Evolutionary conservation across 768 basidiomycete species (phyloP).

Genomic region (Amanita pseudoporphyria): DNA sequence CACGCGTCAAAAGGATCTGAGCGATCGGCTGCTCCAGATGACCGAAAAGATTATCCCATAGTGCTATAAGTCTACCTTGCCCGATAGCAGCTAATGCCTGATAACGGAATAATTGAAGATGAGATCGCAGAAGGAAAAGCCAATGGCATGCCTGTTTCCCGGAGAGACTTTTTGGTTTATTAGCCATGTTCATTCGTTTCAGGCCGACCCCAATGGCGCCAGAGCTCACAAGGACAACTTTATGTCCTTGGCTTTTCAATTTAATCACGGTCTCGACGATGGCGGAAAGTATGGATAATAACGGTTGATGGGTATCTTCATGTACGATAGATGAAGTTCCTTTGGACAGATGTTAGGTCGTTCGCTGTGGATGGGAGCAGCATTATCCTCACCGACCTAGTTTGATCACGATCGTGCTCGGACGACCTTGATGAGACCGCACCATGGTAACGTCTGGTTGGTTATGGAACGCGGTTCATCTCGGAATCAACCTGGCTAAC

Average conservation of each 20-base stretch:
- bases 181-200: conserved; percentile 80
- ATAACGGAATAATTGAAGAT: conserved; percentile 1
- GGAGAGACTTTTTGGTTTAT: conserved; percentile 72
- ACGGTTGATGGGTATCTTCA: conserved; percentile 85
- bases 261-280: conserved; percentile 85
- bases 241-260: conserved; percentile 75
- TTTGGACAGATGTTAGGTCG: conserved; percentile 17
- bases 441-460: conserved; percentile 6
- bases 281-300: conserved; percentile 84
- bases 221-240: conserved; percentile 91
- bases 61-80: conserved; percentile 89
- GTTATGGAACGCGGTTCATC: neutral
- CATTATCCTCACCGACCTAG: conserved; percentile 41
- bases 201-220: conserved; percentile 97
- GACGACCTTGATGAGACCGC: conserved; percentile 19
- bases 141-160: conserved; percentile 72
- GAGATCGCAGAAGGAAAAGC: neutral
- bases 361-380: neutral
- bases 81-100: conserved; percentile 96
- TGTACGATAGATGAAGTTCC: conserved; percentile 97
- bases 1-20: conserved; percentile 87
- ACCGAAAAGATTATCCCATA: conserved; percentile 96
- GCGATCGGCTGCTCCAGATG: conserved; percentile 94
- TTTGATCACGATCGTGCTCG: conserved; percentile 78
- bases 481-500: neutral